Evolutionary conservation across 352 stramenopile genomes (phyloP), one percentile per base, ranked within the genome.

Genomic region (Phytophthora citricola): DNA sequence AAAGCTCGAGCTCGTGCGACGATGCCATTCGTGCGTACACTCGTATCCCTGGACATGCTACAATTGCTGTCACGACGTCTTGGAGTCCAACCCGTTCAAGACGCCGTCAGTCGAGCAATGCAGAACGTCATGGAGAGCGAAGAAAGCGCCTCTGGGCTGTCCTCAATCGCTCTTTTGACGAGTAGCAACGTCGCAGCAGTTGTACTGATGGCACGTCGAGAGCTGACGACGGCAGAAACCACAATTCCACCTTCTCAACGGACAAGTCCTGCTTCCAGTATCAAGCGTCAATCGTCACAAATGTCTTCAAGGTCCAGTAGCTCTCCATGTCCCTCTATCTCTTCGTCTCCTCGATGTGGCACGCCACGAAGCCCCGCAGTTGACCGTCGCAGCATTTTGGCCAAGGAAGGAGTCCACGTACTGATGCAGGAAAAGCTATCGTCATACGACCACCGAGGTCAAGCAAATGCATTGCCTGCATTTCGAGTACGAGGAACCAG

Each of bases 341-440:
- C 62, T 1, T 65, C 43, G 1, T 70, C 65, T 8, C 34, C 47
- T 10, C 57, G 47, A 45, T 67, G 46, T 44, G 34, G 39, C 24
- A 57, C 56, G 2, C 31, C 55, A 27, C 68, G 50, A 26, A 76
- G 52, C 11, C 40, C 62, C 1, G 46, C 58, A 47, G 34, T 47
- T 15, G 60, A 66, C 14, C 75, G 75, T 27, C 73, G 69, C 48
- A 89, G 79, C 32, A 81, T 89, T 53, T 63, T 89, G 38, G 73
- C 73, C 14, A 76, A 58, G 26, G 79, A 89, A 31, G 79, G 79
- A 15, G 55, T 58, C 3, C 79, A 89, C 39, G 66, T 89, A 41
- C 60, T 89, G 6, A 77, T 89, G 73, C 75, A 81, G 54, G 79
- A 89, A 22, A 82, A 78, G 48, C 24, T 89, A 46, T 44, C 61